Conservation (phyloP, 306 rosid genomes). For the Dryas alaskensis region DNA sequence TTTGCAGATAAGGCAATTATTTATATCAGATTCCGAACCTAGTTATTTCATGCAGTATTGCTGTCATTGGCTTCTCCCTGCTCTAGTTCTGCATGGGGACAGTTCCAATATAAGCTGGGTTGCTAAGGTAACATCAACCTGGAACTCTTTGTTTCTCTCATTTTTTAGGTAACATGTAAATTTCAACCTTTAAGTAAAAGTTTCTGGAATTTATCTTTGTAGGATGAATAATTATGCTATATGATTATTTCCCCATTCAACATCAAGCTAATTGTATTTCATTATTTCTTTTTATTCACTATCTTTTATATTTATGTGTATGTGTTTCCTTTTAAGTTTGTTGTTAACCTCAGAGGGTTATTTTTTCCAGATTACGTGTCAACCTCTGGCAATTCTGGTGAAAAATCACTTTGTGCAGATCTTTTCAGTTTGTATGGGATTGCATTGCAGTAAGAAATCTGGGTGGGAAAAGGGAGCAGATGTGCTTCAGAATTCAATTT, state of each 20-base stretch:
- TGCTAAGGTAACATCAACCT: slow-evolving; percentile 51
- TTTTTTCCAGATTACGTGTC: slow-evolving; percentile 64
- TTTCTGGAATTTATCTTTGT: slow-evolving; percentile 1
- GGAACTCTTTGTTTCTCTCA: slow-evolving; percentile 10
- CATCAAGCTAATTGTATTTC: not conserved
- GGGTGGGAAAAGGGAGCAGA: slow-evolving; percentile 59
- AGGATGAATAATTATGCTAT: not conserved
- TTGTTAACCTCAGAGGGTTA: slow-evolving; percentile 30
- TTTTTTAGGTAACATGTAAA: not conserved
- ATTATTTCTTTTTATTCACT: not conserved
- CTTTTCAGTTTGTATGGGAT: slow-evolving; percentile 73
- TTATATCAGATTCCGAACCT: slow-evolving; percentile 74
- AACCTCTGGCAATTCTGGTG: slow-evolving; percentile 58
- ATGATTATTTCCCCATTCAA: not conserved
- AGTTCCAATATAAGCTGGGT: slow-evolving; percentile 67
- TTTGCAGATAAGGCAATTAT: slow-evolving; percentile 74
- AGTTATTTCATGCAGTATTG: slow-evolving; percentile 72
- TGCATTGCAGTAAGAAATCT: slow-evolving; percentile 68
- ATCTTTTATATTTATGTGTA: not conserved
- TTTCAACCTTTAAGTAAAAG: not conserved
- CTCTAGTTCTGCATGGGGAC: slow-evolving; percentile 65
- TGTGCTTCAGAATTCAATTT: slow-evolving; percentile 75
- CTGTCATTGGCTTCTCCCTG: slow-evolving; percentile 91
- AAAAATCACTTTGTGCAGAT: slow-evolving; percentile 66
- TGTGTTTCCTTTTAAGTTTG: slow-evolving; percentile 1